Conservation (phyloP, 495 filamentous ascomycete species). For the Zalerion maritima region DNA sequence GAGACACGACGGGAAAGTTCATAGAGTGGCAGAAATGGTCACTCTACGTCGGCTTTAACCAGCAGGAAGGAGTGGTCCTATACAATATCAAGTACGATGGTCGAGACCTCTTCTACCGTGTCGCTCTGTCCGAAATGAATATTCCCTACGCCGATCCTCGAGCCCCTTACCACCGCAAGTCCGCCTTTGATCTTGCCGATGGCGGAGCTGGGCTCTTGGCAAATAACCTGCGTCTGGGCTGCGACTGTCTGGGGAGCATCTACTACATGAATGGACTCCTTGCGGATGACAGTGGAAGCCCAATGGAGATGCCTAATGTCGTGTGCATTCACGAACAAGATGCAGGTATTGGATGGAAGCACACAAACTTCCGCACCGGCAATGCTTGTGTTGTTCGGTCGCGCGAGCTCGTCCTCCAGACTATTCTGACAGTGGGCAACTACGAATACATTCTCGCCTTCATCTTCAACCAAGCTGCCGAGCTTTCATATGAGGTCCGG, state of each 20-base stretch:
- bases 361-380: slow-evolving; percentile 50
- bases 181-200: slow-evolving; percentile 58
- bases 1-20: too few species aligned
- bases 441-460: slow-evolving; percentile 80
- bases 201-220: slow-evolving; percentile 49
- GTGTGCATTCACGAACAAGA: slow-evolving; percentile 58
- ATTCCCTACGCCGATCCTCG: slow-evolving; percentile 53
- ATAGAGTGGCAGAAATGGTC: slow-evolving; percentile 57
- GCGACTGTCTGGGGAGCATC: slow-evolving; percentile 54
- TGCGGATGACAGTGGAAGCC: slow-evolving; percentile 39
- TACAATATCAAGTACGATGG: slow-evolving; percentile 56
- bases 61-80: slow-evolving; percentile 46
- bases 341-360: slow-evolving; percentile 49
- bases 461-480: slow-evolving; percentile 74
- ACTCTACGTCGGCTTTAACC: slow-evolving; percentile 51
- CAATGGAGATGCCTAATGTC: slow-evolving; percentile 40
- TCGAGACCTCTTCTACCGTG: slow-evolving; percentile 51
- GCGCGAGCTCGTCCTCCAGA: slow-evolving; percentile 52
- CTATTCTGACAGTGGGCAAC: slow-evolving; percentile 65
- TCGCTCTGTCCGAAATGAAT: slow-evolving; percentile 62
- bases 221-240: slow-evolving; percentile 52
- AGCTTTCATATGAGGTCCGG: slow-evolving; percentile 63
- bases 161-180: slow-evolving; percentile 50
- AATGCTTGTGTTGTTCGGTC: slow-evolving; percentile 45
- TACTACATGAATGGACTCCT: slow-evolving; percentile 48